Evolutionary conservation across 495 filamentous ascomycete species (phyloP).

Genomic region (Penicillium lagena): DNA sequence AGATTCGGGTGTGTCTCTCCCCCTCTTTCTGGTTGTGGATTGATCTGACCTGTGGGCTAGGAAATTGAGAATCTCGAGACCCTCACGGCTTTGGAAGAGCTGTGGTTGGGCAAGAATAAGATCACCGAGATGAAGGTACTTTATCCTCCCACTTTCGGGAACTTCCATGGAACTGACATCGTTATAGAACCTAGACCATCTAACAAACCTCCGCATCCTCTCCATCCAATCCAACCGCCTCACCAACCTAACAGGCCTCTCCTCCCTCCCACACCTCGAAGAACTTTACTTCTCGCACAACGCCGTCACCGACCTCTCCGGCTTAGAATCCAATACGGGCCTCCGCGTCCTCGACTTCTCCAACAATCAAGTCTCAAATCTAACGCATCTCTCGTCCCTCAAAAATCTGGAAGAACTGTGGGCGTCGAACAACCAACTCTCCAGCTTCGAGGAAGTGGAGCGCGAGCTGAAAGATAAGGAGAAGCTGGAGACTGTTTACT

Average conservation of each 20-base stretch:
- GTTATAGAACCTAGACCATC: conserved; percentile 53
- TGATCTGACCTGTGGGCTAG: conserved; percentile 26
- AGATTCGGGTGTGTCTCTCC: conserved; percentile 56
- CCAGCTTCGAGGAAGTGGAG: conserved; percentile 79
- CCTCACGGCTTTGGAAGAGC: conserved; percentile 67
- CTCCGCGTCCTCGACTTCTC: conserved; percentile 84
- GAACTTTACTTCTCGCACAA: conserved; percentile 99
- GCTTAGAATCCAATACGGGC: conserved; percentile 61
- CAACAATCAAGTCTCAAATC: conserved; percentile 74
- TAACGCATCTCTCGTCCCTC: conserved; percentile 64
- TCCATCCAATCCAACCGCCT: conserved; percentile 98
- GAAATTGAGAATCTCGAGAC: conserved; percentile 83
- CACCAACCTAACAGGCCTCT: conserved; percentile 68
- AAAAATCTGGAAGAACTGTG: conserved; percentile 81
- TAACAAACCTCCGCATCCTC: conserved; percentile 78
- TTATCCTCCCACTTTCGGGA: background rate
- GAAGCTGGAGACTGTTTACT: conserved; percentile 85
- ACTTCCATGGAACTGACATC: background rate
- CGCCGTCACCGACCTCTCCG: conserved; percentile 68
- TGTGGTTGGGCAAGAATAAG: conserved; percentile 98
- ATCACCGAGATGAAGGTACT: conserved; percentile 74
- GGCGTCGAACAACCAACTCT: conserved; percentile 83
- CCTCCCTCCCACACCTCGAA: conserved; percentile 69
- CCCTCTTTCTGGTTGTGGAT: background rate
- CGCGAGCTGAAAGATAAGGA: conserved; percentile 69